These are phyloP conservation scores for Coelastrella sp. DNA, from an alignment of 139 green algal species.

Conservation along the genomic window DNA sequence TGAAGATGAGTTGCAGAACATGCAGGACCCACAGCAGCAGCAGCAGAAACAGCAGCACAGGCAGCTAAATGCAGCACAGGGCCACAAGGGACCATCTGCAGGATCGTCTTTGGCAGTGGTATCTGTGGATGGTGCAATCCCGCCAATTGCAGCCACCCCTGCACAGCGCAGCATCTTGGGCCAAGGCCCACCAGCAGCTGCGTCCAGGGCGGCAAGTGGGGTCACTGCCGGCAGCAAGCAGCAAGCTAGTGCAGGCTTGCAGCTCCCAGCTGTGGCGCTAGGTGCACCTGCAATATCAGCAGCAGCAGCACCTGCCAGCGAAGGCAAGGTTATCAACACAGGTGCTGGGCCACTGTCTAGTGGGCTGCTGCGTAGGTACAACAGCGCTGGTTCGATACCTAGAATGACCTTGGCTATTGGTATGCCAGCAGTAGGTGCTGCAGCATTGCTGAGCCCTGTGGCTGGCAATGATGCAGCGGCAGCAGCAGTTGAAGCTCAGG, in stretches of 20 bases:
- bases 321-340: neutral
- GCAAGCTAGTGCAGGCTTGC: too few relatives aligned
- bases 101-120: neutral
- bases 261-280: too few relatives aligned
- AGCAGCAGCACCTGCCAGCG: neutral
- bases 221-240: neutral
- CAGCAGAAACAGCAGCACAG: neutral
- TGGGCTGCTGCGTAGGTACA: conserved; percentile 17
- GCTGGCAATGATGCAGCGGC: neutral
- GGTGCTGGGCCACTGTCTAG: neutral
- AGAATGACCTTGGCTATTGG: neutral
- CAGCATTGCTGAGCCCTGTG: neutral
- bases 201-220: neutral
- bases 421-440: neutral
- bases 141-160: neutral
- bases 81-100: neutral
- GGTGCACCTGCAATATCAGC: too few relatives aligned
- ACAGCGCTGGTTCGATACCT: neutral
- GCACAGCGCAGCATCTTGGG: neutral
- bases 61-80: neutral
- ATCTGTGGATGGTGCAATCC: neutral
- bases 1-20: too few relatives aligned
- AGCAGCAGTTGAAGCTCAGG: neutral
- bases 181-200: neutral
- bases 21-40: neutral